Percentiles rank a stretch among this genome's conserved stretches.
Evolutionary conservation across 768 basidiomycete species (phyloP).

Genomic region (Lactarius vividus): DNA sequence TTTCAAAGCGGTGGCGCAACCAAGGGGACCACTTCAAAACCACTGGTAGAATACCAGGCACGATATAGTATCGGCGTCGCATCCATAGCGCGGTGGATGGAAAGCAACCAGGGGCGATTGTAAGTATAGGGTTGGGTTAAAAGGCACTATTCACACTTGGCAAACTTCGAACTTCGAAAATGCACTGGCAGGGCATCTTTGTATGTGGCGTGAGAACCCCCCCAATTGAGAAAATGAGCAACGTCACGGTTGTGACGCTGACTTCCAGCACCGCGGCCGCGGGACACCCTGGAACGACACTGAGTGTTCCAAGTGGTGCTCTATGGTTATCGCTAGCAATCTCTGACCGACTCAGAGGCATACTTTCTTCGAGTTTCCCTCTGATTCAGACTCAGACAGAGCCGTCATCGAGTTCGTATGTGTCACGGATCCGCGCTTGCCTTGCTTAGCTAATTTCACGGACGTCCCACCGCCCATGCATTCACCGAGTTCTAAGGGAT

Average conservation of each 20-base stretch:
- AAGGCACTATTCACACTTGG: not conserved
- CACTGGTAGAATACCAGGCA: not conserved
- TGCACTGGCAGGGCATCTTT: too few species aligned
- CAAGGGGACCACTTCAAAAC: not conserved
- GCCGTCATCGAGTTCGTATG: not conserved
- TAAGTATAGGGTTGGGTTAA: not conserved
- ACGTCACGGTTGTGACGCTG: not conserved
- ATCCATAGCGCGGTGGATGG: not conserved
- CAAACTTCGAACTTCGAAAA: too few species aligned
- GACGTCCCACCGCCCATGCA: too few species aligned
- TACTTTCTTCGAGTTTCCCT: not conserved
- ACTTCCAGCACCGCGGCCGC: not conserved
- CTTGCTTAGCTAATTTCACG: not conserved
- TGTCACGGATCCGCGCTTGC: too few species aligned
- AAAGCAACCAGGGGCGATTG: not conserved
- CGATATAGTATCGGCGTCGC: not conserved
- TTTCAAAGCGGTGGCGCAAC: not conserved
- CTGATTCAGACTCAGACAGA: not conserved
- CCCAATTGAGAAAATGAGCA: not conserved
- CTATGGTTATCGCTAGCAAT: not conserved
- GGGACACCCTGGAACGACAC: too few species aligned
- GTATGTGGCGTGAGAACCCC: too few species aligned
- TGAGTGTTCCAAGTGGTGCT: not conserved
- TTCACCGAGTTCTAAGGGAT: too few species aligned
- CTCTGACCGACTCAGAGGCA: not conserved